Evolutionary conservation across 352 stramenopile species (phyloP), one percentile per base, ranked within the genome.

Genomic region (Globisporangium lucens): DNA sequence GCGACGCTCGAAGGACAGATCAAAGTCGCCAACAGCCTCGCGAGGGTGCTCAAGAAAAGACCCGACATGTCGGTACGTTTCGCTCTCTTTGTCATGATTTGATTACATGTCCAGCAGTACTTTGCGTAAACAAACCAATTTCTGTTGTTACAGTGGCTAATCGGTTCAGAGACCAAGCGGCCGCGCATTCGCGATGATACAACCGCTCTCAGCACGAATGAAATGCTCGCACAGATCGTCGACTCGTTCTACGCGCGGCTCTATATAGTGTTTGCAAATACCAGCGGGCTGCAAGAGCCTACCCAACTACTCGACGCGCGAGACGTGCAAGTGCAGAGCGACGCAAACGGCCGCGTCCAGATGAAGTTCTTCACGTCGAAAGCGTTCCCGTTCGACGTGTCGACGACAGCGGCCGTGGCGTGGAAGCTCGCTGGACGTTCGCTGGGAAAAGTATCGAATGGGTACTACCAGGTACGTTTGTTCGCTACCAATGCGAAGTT

Each of bases 1-100:
- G 59, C 62, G 36, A 52, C 55, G 51, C 65, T 77, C 12, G 65
- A 79, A 56, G 67, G 68, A 2, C 74, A 79, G 51, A 49, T 80
- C 41, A 76, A 76, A 56, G 63, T 80, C 17, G 65, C 72, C 15
- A 46, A 52, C 22, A 68, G 63, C 33, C 56, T 80, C 38, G 69
- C 75, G 41, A 78, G 69, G 49, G 17, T 76, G 52, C 64, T 80
- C 1, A 62, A 67, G 30, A 78, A 78, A 63, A 61, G 66, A 27
- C 63, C 66, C 4, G 63, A 69, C n/a, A 61, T 69, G 22, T 47
- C 43, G 13, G 36, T 49, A 61, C 10, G 49, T 55, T 30, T 15
- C 10, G 17, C 10, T 46, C 4, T 12, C 0, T 38, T 38, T 38
- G 35, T 0, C 3, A 38, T 38, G 9, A 15, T 46, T 15, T 15